Evolutionary conservation across 495 filamentous ascomycete genomes (phyloP), one percentile per base, ranked within the genome.

Genomic region (Penicillium samsonianum): DNA sequence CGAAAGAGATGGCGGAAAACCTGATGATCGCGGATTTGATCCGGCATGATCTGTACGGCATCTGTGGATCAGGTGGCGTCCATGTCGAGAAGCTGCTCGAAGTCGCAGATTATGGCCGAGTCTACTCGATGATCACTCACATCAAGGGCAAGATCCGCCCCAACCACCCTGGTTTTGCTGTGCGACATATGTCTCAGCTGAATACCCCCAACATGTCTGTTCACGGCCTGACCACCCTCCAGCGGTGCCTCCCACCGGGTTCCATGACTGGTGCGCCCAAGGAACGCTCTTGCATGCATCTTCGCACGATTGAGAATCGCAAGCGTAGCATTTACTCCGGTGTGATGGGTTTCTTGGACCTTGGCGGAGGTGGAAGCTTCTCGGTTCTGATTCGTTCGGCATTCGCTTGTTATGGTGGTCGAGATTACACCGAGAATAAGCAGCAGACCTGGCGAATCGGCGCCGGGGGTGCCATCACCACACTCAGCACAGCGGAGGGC

Each of bases 21-120:
- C 82, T 98, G 7, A 98, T 98, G 94, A 97, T 98, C 58, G 91
- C 96, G 1, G 94, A 97, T 73, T 78, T 98, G 6, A 91, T 96
- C 28, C 82, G 93, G 0, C 93, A 97, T 67, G 94, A 98, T 70
- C 78, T 98, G 20, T 89, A 93, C 69, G 83, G 85, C 35, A 85
- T 96, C 31, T 88, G 86, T 53, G 87, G 88, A 5, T 78, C 86
- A 4, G 87, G 86, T 0, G 80, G 84, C 50, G 82, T 86, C 1
- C 65, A 68, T 19, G 90, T 96, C 1, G 68, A 73, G 4, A 83
- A 91, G 49, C 78, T 97, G 10, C 86, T 96, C 66, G 78, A 82
- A 35, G 89, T 97, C 5, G 94, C 96, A 69, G 93, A 96, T 62
- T 93, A 95, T 67, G 84, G 87, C 14, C 91, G 85, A 50, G 89